Evolutionary conservation across 139 green algal genomes (phyloP).

Genomic region (Ulvella scutata): DNA sequence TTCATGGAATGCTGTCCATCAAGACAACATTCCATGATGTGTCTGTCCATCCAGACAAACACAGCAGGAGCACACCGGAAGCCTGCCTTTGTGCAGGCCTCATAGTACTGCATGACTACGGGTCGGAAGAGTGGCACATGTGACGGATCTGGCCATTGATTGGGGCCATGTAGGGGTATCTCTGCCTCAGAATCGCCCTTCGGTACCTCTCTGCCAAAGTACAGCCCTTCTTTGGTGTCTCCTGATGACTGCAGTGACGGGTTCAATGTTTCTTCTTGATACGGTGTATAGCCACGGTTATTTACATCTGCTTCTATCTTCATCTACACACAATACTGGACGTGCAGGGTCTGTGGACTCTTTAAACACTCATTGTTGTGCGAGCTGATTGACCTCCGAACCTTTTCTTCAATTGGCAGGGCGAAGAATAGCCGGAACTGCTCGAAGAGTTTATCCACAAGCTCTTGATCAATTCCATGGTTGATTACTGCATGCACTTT

Average conservation of each 20-base stretch:
- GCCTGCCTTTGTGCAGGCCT: conserved; percentile 19
- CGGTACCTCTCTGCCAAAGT: conserved; percentile 54
- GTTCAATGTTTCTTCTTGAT: conserved; percentile 77
- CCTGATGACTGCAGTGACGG: conserved; percentile 27
- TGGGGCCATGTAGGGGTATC: conserved; percentile 75
- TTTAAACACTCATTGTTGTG: too few species aligned
- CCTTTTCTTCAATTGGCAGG: conserved; percentile 56
- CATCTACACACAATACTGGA: too few species aligned
- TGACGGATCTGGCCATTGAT: conserved; percentile 60
- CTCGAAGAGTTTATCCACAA: conserved; percentile 35
- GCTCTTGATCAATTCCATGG: conserved; percentile 44
- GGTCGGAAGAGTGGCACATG: conserved; percentile 35
- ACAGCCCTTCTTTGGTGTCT: conserved; percentile 84
- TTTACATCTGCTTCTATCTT: conserved; percentile 11
- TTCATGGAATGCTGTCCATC: neutral
- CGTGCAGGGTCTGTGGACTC: too few species aligned
- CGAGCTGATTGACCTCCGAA: neutral
- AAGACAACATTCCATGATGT: neutral
- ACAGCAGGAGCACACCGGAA: conserved; percentile 12
- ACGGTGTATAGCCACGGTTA: conserved; percentile 50
- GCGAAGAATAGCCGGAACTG: conserved; percentile 51
- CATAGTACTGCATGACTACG: conserved; percentile 35
- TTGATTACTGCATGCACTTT: conserved; percentile 30
- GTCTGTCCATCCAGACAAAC: neutral
- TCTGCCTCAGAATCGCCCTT: conserved; percentile 17